These are phyloP conservation scores for Trichoderma hamatum DNA, from an alignment of 2,329 filamentous ascomycete genomes.

Conservation along the genomic window DNA sequence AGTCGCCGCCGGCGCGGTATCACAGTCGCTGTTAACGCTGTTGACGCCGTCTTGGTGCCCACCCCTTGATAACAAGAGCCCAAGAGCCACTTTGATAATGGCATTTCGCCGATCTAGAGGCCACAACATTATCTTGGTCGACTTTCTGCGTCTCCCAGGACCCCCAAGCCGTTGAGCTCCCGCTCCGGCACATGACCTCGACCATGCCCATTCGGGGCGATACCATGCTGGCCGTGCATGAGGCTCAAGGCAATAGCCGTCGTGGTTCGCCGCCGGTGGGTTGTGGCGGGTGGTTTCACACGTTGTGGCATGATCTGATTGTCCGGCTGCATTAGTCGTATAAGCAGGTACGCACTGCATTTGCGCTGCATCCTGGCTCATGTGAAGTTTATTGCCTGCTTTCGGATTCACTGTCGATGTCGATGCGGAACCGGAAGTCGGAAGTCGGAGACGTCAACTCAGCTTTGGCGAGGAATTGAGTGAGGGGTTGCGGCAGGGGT, in stretches of 20 bases:
- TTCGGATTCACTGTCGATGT: neutral
- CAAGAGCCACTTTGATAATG: neutral
- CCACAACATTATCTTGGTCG: neutral
- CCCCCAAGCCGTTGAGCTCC: neutral
- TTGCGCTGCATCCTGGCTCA: neutral
- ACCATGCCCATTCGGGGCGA: conserved; percentile 16
- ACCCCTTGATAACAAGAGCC: neutral
- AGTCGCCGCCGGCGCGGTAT: neutral
- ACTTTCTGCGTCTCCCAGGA: neutral
- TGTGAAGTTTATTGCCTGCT: conserved; percentile 10
- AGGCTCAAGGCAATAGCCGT: conserved; percentile 15
- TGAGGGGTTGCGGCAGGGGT: conserved; percentile 1
- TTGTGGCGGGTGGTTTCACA: neutral
- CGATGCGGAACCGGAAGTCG: neutral
- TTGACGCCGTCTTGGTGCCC: neutral
- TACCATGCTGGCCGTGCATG: conserved; percentile 18
- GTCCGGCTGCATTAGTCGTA: neutral
- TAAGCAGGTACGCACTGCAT: neutral
- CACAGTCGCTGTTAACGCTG: neutral
- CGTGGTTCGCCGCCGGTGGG: neutral
- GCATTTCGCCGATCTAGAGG: neutral
- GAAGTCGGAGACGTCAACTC: neutral
- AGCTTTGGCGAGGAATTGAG: neutral
- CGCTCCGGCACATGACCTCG: conserved; percentile 8
- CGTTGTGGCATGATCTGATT: neutral